These are phyloP conservation scores for Candida stauntonica DNA, from an alignment of 805 yeast genomes.

Conservation along the genomic window DNA sequence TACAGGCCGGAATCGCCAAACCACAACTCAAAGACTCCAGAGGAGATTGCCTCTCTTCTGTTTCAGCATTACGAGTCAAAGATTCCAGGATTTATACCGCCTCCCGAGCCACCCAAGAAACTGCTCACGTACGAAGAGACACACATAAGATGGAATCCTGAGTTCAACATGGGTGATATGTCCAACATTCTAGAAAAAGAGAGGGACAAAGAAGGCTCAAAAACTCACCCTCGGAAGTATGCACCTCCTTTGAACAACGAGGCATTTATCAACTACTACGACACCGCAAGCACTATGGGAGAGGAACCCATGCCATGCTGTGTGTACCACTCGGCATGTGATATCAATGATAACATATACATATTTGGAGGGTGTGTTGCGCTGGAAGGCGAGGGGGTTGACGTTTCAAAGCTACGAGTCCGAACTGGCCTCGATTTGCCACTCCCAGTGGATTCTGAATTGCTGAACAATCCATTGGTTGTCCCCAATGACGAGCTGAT, in stretches of 20 bases:
- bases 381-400: constrained; percentile 11
- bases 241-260: constrained; percentile 2
- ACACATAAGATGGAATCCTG: background rate
- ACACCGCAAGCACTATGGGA: constrained; percentile 35
- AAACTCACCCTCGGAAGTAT: background rate
- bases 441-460: constrained; percentile 38
- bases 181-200: constrained; percentile 6
- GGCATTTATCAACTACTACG: constrained; percentile 20
- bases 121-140: background rate
- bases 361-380: constrained; percentile 42
- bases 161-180: background rate
- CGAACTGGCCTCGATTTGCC: constrained; percentile 40
- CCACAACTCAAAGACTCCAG: background rate
- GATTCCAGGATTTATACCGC: background rate
- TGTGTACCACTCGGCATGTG: constrained; percentile 40
- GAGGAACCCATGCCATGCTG: constrained; percentile 38
- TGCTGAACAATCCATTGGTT: constrained; percentile 40
- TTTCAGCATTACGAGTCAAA: background rate
- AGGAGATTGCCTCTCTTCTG: background rate
- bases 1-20: background rate
- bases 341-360: constrained; percentile 34
- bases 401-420: constrained; percentile 33
- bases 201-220: constrained; percentile 12
- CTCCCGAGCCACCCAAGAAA: background rate
- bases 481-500: constrained; percentile 36